These are phyloP conservation scores for Blastomyces silverae DNA, from an alignment of 2,329 filamentous ascomycete genomes.

Conservation along the genomic window DNA sequence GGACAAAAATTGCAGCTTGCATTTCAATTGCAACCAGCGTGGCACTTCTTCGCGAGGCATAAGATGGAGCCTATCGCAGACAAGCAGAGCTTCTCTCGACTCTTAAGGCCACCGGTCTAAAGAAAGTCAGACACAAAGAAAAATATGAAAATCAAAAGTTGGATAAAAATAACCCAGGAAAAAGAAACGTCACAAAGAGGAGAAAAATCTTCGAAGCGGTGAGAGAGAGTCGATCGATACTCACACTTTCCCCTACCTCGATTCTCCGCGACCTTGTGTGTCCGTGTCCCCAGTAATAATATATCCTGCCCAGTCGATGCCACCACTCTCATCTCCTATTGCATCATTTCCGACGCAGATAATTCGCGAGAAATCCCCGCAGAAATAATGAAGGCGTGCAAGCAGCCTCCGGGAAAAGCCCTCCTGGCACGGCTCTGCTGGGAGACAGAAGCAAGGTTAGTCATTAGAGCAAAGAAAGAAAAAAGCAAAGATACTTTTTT, in stretches of 20 bases:
- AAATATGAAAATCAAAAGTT: background rate
- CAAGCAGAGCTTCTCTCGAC: background rate
- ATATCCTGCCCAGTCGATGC: slow-evolving; percentile 12
- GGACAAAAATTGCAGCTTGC: background rate
- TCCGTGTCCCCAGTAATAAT: slow-evolving; percentile 8
- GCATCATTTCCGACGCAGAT: slow-evolving; percentile 19
- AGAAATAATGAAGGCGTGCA: slow-evolving; percentile 7
- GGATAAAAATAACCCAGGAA: slow-evolving; percentile 2
- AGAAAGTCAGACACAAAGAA: background rate
- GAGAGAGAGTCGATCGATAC: background rate
- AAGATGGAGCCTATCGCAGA: slow-evolving; percentile 6
- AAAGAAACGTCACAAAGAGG: background rate
- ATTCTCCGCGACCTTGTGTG: background rate
- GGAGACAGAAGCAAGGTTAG: slow-evolving; percentile 13
- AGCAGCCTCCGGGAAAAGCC: slow-evolving; percentile 5
- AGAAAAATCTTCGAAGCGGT: slow-evolving; percentile 10
- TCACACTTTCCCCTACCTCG: slow-evolving; percentile 1
- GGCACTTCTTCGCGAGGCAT: slow-evolving; percentile 4
- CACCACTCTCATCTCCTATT: slow-evolving; percentile 18
- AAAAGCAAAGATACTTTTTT: slow-evolving; percentile 7
- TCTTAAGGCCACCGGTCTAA: background rate
- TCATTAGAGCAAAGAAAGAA: background rate
- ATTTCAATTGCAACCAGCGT: slow-evolving; percentile 13
- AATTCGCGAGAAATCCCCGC: slow-evolving; percentile 13
- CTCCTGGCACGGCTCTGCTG: slow-evolving; percentile 21